phyloP scores from a whole-genome alignment of 768 basidiomycete genomes.

The Hydnomerulius pinastri region DNA sequence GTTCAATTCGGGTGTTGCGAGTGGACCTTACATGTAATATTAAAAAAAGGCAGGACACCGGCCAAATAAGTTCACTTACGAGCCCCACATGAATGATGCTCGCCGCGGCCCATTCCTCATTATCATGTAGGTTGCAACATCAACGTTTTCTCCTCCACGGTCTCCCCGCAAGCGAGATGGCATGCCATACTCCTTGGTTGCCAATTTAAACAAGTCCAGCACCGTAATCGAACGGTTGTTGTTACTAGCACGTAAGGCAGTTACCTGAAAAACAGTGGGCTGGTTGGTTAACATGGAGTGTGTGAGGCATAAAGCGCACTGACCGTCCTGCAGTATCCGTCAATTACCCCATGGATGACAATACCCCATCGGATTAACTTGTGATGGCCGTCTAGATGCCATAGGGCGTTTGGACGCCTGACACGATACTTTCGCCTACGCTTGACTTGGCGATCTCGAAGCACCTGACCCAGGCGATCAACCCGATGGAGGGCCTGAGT shows the following conservation, averaged over 20 bases:
- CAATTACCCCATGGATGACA: constrained; percentile 28
- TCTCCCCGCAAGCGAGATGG: constrained; percentile 38
- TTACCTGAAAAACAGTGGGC: constrained; percentile 20
- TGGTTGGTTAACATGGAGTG: not conserved
- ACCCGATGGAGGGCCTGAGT: constrained; percentile 22
- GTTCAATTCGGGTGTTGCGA: constrained; percentile 29
- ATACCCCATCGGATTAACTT: constrained; percentile 30
- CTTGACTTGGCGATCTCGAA: not conserved
- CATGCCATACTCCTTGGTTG: constrained; percentile 23
- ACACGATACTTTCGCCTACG: constrained; percentile 13
- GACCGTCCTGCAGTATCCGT: constrained; percentile 30
- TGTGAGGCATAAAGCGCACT: not conserved
- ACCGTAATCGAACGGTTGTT: constrained; percentile 36
- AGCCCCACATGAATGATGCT: constrained; percentile 42
- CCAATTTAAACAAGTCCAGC: constrained; percentile 9
- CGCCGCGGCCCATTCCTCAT: constrained; percentile 9
- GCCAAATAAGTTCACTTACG: constrained; percentile 15
- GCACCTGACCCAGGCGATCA: constrained; percentile 7
- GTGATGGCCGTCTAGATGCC: constrained; percentile 33
- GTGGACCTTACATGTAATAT: constrained; percentile 14
- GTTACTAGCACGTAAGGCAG: constrained; percentile 34
- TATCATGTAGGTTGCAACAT: constrained; percentile 29
- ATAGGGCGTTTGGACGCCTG: constrained; percentile 14
- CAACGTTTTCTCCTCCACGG: constrained; percentile 41
- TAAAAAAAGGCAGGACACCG: not conserved